These are phyloP conservation scores for Lignosus rhinocerotis DNA, from an alignment of 1,284 basidiomycete genomes.

Conservation along the genomic window DNA sequence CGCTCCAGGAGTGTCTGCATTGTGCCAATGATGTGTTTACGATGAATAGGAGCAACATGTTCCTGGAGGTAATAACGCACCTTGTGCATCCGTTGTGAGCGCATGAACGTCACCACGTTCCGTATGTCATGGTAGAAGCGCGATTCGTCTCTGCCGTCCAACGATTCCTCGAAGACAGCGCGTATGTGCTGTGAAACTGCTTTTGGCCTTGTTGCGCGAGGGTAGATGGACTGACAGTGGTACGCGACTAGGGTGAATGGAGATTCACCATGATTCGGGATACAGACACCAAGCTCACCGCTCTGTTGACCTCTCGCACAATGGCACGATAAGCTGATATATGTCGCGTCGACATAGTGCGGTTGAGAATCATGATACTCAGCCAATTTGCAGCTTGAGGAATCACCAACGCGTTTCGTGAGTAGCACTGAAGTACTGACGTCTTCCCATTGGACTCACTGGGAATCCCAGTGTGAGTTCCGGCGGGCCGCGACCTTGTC, in stretches of 20 bases:
- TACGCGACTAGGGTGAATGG: constrained; percentile 13
- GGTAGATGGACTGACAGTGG: constrained; percentile 44
- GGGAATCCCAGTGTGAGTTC: no score
- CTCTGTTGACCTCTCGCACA: constrained; percentile 43
- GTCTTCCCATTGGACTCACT: no score
- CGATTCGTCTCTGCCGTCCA: constrained; percentile 29
- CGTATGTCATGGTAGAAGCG: constrained; percentile 51
- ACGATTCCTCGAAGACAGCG: constrained; percentile 50
- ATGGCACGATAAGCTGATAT: constrained; percentile 43
- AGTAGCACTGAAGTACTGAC: no score
- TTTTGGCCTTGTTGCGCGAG: constrained; percentile 46
- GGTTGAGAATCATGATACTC: background rate
- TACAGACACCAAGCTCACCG: constrained; percentile 34
- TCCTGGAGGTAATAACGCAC: constrained; percentile 35
- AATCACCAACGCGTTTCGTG: background rate
- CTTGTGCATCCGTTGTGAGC: constrained; percentile 62
- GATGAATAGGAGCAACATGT: background rate
- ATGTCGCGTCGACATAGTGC: constrained; percentile 18
- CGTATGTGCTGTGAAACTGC: constrained; percentile 56
- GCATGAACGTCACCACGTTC: constrained; percentile 72
- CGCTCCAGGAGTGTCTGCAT: constrained; percentile 70
- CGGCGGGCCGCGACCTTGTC: no score
- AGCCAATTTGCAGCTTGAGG: background rate
- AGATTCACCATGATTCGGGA: background rate
- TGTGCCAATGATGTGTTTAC: constrained; percentile 2